These are phyloP conservation scores for Verticillium zaregamsianum DNA, from an alignment of 2,329 filamentous ascomycete species.

Conservation along the genomic window DNA sequence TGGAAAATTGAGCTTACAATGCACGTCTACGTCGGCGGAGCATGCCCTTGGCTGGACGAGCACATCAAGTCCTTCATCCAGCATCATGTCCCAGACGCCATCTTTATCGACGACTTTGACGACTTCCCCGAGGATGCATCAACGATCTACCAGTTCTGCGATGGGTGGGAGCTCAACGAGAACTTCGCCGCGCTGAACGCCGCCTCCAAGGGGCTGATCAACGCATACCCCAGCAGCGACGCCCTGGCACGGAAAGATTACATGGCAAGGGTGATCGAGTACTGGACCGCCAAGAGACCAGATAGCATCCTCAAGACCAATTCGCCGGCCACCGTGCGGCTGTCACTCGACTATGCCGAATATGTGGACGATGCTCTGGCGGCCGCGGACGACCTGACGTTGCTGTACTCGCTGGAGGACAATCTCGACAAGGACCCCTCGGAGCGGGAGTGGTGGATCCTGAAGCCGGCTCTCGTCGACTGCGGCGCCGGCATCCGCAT, in stretches of 20 bases:
- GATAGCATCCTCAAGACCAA: conserved; percentile 24
- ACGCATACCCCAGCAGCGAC: conserved; percentile 34
- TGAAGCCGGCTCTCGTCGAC: conserved; percentile 33
- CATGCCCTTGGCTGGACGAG: conserved; percentile 25
- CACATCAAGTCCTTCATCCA: conserved; percentile 25
- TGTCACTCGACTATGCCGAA: conserved; percentile 32
- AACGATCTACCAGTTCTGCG: conserved; percentile 25
- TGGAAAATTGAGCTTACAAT: conserved; percentile 6
- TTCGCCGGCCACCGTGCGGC: conserved; percentile 24
- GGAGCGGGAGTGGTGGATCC: conserved; percentile 33
- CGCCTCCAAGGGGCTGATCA: conserved; percentile 24
- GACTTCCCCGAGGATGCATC: conserved; percentile 19
- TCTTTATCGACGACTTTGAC: conserved; percentile 22
- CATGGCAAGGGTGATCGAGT: conserved; percentile 27
- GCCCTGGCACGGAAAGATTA: conserved; percentile 32
- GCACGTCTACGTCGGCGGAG: conserved; percentile 20
- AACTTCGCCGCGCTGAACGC: conserved; percentile 28
- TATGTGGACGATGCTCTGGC: conserved; percentile 32
- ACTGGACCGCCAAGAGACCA: conserved; percentile 30
- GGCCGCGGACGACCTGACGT: conserved; percentile 29
- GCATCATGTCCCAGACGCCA: conserved; percentile 20
- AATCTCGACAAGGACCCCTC: conserved; percentile 21
- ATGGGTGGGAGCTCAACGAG: conserved; percentile 27
- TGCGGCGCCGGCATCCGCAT: conserved; percentile 34
- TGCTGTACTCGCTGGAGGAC: conserved; percentile 28